phyloP scores from a whole-genome alignment of 306 rosid genomes.

The Hippophae tibetana region DNA sequence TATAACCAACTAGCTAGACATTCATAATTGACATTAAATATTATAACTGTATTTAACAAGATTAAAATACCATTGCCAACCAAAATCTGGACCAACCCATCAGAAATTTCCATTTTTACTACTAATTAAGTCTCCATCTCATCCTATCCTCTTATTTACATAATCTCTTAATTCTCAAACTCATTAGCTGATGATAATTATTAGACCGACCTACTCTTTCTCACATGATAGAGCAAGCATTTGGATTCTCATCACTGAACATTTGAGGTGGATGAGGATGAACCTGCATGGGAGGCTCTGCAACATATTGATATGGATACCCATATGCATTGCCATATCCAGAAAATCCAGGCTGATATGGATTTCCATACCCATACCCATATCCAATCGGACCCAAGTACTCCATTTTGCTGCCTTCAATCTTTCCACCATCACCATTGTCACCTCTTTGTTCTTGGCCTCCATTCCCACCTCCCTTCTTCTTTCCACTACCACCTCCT shows the following conservation, averaged over 20 bases:
- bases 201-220: no score
- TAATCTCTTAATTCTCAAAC: neutral
- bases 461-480: slow-evolving; percentile 18
- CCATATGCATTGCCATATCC: slow-evolving; percentile 17
- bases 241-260: slow-evolving; percentile 83
- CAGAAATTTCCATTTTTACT: no score
- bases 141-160: slow-evolving; percentile 32
- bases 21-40: no score
- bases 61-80: no score
- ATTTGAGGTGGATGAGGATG: slow-evolving; percentile 42
- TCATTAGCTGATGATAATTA: neutral
- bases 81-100: no score
- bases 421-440: slow-evolving; percentile 18
- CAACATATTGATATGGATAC: slow-evolving; percentile 21
- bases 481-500: slow-evolving; percentile 9
- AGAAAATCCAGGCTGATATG: slow-evolving; percentile 8
- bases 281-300: slow-evolving; percentile 3
- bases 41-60: no score
- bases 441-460: slow-evolving; percentile 8
- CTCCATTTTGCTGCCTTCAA: slow-evolving; percentile 29
- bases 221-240: slow-evolving; percentile 72
- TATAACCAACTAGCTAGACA: no score
- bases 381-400: slow-evolving; percentile 12
- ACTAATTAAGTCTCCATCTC: no score
- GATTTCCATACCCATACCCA: slow-evolving; percentile 12